Base-by-base conservation (phyloP, 805 yeast genomes). In the Torulaspora franciscae region DNA sequence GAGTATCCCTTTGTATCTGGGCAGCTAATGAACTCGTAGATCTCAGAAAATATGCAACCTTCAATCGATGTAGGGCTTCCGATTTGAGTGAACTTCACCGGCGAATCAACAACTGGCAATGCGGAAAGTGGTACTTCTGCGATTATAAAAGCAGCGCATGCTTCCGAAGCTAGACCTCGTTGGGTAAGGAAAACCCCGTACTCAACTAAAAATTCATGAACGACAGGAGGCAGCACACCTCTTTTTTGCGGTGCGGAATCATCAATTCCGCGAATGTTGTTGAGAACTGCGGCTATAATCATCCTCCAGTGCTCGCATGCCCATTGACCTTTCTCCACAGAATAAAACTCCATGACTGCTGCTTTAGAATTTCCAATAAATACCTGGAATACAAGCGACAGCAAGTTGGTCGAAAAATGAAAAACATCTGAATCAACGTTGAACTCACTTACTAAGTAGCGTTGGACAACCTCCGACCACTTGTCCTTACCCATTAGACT, bases 371-470 rank as follows among this genome's bases (percentile, higher is more conserved):
- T 77, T 2, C 93, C 93, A 10, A 80, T 74, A 47, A 81, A 73
- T 1, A 81, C 74, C 55, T 83, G 79, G 60, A 85, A 77, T 22
- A 83, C 62, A 6, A 79, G 59, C 1, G 86, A 81, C 34, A 80
- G 58, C 43, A 72, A 62, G 43, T 68, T 66, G 4, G 65, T 60
- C 24, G 65, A 59, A n/a, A 61, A 59, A 7, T 61, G 54, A 3
- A 59, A 67, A 40, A 67, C 65, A 35, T 69, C 71, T 46, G 66
- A 65, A 62, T 61, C 73, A 51, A 52, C 76, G 55, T 63, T 67
- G 55, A 63, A 70, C 49, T 67, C 80, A 50, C 67, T 77, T 38
- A 53, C 73, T 33, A 77, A 74, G 59, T 79, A 85, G 43, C 73
- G 77, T 8, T 80, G 71, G 5, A 83, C 81, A 2, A 83, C 75